A percentile compares a stretch with the other conserved stretches of the same genome.
Conservation (phyloP, 305 asterid species). For the Solanum aculeatissimum region DNA sequence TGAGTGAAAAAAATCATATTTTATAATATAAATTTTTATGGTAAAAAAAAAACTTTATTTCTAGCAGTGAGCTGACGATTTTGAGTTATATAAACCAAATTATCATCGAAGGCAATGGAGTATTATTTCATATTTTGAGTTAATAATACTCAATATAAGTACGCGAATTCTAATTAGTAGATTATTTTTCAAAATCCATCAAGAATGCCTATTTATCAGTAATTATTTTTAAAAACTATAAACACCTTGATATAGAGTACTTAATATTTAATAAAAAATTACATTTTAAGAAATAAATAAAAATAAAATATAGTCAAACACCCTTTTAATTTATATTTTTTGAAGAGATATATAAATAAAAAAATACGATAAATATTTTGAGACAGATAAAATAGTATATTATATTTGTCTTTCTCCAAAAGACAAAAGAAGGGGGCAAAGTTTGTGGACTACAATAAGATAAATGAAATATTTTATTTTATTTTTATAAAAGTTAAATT, state of each 20-base stretch:
- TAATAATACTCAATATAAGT: neutral
- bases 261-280: neutral
- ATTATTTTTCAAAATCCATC: neutral
- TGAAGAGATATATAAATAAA: too few relatives aligned
- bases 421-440: neutral
- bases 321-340: neutral
- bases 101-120: neutral
- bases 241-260: neutral
- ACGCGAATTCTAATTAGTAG: neutral
- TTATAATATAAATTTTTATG: too few relatives aligned
- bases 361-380: neutral
- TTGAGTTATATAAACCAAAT: neutral
- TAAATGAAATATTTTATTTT: neutral
- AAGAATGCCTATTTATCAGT: neutral
- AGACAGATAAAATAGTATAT: neutral
- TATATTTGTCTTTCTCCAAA: neutral
- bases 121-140: neutral
- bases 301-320: neutral
- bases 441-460: neutral
- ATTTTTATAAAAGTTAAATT: neutral
- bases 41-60: too few relatives aligned
- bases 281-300: neutral
- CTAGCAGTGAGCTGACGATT: neutral
- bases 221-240: neutral
- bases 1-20: too few relatives aligned